Evolutionary conservation across 257 asterid species (phyloP), one percentile per base, ranked within the genome.

Genomic region (Gentiana straminea): DNA sequence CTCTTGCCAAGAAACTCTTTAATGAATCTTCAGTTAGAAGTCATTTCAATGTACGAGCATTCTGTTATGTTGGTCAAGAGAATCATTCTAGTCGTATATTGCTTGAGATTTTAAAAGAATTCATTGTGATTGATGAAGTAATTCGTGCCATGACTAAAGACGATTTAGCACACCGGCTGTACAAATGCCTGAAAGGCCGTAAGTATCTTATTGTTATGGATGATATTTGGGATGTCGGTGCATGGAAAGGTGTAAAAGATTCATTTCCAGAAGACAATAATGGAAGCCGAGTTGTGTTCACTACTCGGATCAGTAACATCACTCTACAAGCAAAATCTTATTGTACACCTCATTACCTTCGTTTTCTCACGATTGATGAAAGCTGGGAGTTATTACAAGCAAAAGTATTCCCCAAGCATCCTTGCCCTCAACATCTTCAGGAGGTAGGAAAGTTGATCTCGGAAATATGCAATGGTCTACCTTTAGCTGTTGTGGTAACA

Each of bases 1-100:
- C 68, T 55, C 43, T 63, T 0, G 68, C 62, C 45, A 24, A 55
- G 8, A 63, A 24, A 55, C 49, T 54, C 7, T 63, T 35, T 2
- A 15, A 35, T 49, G 38, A 58, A 24, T 13, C 10, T 6, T 8
- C 35, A 1, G 46, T 64, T 38, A 6, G 7, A 0, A 13, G 12
- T 56, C 51, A 56, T 13, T 64, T 64, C 8, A 33, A 56, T 10
- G 41, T 36, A 12, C 13, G 13, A 7, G 32, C 57, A 32, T 49
- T 53, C n/a, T 33, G 52, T 39, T 38, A 5, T 56, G 52, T 56
- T 34, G 15, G 62, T 49, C 57, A 49, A 64, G 47, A 48, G 7
- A 33, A 56, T 49, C 1, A 8, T 0, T 4, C 4, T 1, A 9
- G 32, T 8, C 39, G 3, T 0, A 6, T 64, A 9, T 33, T 64